Conservation (phyloP, 805 yeast species). For the Candida ovalis region DNA sequence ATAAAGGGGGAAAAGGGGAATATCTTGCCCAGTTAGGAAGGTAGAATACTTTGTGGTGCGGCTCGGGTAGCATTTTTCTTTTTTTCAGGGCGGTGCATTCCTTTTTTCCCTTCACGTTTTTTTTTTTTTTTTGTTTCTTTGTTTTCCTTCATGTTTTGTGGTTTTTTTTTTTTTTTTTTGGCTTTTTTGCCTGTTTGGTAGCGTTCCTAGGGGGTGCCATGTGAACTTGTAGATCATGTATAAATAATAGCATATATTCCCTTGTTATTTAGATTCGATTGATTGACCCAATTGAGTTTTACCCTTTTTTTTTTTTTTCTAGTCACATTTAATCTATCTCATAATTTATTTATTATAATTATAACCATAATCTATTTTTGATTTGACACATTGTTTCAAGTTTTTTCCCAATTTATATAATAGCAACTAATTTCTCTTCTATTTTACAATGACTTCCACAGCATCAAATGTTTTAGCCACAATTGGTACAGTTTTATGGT, state of each 20-base stretch:
- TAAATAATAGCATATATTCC: background rate
- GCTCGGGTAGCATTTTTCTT: background rate
- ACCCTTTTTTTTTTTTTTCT: no score
- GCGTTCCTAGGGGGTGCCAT: no score
- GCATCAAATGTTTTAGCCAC: conserved; percentile 73
- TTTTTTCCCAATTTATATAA: no score
- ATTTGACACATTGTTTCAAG: no score
- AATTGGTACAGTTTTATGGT: conserved; percentile 89
- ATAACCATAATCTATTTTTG: no score
- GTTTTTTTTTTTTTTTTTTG: no score
- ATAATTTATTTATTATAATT: no score
- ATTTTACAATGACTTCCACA: conserved; percentile 37
- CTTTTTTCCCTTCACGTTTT: background rate
- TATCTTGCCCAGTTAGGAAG: background rate
- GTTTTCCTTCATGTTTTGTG: no score
- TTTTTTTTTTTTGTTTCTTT: background rate
- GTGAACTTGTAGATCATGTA: background rate
- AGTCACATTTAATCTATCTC: no score
- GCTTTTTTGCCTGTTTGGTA: background rate
- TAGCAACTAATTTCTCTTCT: no score
- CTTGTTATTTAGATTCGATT: background rate
- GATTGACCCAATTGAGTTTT: no score
- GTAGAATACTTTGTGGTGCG: background rate
- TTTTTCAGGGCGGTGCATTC: background rate
- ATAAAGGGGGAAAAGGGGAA: background rate